Base-by-base conservation (phyloP, 805 yeast species). In the Ogataea glucozyma region DNA sequence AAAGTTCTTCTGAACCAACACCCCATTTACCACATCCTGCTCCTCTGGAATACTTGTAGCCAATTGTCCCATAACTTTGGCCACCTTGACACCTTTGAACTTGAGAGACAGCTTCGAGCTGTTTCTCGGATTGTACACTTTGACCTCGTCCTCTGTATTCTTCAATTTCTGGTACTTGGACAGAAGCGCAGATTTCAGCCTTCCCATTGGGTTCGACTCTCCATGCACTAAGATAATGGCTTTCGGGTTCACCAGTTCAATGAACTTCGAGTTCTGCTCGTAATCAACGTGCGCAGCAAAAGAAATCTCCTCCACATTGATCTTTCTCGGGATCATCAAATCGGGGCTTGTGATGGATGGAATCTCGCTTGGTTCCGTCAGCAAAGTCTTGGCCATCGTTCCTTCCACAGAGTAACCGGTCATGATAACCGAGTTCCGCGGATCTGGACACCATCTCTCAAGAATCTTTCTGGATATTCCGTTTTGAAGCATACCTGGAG, bases 231-330 rank as follows among this genome's bases (percentile, higher is more conserved):
- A 73, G 45, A 91, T 88, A 47, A 93, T 86, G 41, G 85, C 81
- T 46, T 76, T 76, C 0, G 99, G 96, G 45, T 85, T 84, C 2
- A 93, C 88, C 46, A 81, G 71, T 53, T 90, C 97, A 46, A 93
- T 93, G 58, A 93, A 93, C 43, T 85, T 87, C 1, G 96, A 72
- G 54, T 93, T 93, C 59, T 93, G 97, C 56, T 86, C 88, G 64
- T 85, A 93, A 61, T 93, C 99, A 17, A 93, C 99, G 65, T 93
- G 99, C 0, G 99, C 99, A n/a, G 99, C 98, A 72, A 93, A 93
- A 1, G 98, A 90, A 4, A 93, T 84, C 64, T 93, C 99, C 51
- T 91, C 97, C 13, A 93, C 83, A 35, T 77, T 78, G 43, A 95
- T 67, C 50, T 97, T 75, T 58, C 99, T 79, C 4, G 98, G 97